Evolutionary conservation across 306 rosid species (phyloP), one percentile per base, ranked within the genome.

Genomic region (Malus fusca): DNA sequence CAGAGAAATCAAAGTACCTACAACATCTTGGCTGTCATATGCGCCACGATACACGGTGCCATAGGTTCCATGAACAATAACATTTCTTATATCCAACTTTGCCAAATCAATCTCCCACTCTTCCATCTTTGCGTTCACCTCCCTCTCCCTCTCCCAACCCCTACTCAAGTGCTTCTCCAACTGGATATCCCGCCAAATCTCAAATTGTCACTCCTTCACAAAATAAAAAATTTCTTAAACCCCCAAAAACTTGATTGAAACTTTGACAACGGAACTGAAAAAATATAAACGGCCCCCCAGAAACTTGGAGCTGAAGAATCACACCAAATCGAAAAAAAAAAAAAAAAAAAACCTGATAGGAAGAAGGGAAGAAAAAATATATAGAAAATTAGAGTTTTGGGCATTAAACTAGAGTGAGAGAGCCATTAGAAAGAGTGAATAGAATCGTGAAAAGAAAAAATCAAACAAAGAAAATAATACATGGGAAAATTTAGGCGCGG

Each of bases 21-120:
- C 93, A 77, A 85, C 90, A 65, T 87, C 86, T 69, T 83, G 85
- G 66, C 85, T 84, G 61, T 81, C 90, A 75, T 89, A 87, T 58
- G 67, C 44, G 19, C 90, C 89, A 17, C 88, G 28, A 26, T 26
- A 26, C 28, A 26, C 28, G 28, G 28, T 26, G 28, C 28, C 28
- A 26, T 26, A 26, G 28, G 28, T 26, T 26, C 28, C 28, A 26
- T 26, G 26, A 25, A 1, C 26, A 25, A 25, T 25, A 25, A 25
- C 26, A 25, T 25, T 25, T 25, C 26, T 25, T 25, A 25, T 25
- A 25, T 25, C 26, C 26, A 25, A 25, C 26, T 25, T 0, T 25
- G 26, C 26, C 26, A 25, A 25, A 25, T 25, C 26, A 25, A 25
- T 25, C 26, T 25, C 26, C 26, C 26, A 25, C 26, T 25, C 26